These are phyloP conservation scores for Aspergillus leporis DNA, from an alignment of 495 filamentous ascomycete genomes.

Conservation along the genomic window DNA sequence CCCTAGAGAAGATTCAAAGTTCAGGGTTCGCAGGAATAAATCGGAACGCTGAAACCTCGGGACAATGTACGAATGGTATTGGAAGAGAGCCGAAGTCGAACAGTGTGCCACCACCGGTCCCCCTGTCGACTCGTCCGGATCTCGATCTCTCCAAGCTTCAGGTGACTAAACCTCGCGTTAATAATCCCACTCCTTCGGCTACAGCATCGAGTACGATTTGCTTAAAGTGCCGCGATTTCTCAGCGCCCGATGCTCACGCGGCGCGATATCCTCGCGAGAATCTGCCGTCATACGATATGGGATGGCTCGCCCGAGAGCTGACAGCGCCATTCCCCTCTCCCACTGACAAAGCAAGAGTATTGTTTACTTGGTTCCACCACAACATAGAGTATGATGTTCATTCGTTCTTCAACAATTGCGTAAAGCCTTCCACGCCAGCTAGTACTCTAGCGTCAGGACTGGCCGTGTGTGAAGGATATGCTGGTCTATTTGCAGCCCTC, in stretches of 20 bases:
- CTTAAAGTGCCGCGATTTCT: constrained; percentile 84
- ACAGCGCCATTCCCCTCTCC: constrained; percentile 74
- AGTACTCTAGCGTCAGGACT: constrained; percentile 70
- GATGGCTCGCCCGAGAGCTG: constrained; percentile 72
- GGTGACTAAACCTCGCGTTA: constrained; percentile 53
- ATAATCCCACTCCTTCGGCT: constrained; percentile 21
- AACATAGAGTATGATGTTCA: constrained; percentile 83
- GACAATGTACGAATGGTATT: constrained; percentile 12
- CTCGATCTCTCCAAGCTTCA: constrained; percentile 56
- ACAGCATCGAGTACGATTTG: constrained; percentile 50
- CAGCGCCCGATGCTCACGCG: constrained; percentile 74
- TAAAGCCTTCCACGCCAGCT: constrained; percentile 65
- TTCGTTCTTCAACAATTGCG: constrained; percentile 69
- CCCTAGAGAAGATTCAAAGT: constrained; percentile 34
- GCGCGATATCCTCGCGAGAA: constrained; percentile 70
- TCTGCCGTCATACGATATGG: constrained; percentile 64
- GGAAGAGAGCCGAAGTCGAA: constrained; percentile 17
- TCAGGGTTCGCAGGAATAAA: constrained; percentile 44
- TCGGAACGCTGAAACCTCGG: constrained; percentile 26
- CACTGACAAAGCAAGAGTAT: constrained; percentile 86
- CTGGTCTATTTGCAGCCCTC: constrained; percentile 74
- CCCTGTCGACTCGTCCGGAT: constrained; percentile 57
- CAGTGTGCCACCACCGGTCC: constrained; percentile 55
- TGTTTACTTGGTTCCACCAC: constrained; percentile 96
- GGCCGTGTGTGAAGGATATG: constrained; percentile 91